phyloP scores from a whole-genome alignment of 768 basidiomycete genomes.

The Boletales sp. region DNA sequence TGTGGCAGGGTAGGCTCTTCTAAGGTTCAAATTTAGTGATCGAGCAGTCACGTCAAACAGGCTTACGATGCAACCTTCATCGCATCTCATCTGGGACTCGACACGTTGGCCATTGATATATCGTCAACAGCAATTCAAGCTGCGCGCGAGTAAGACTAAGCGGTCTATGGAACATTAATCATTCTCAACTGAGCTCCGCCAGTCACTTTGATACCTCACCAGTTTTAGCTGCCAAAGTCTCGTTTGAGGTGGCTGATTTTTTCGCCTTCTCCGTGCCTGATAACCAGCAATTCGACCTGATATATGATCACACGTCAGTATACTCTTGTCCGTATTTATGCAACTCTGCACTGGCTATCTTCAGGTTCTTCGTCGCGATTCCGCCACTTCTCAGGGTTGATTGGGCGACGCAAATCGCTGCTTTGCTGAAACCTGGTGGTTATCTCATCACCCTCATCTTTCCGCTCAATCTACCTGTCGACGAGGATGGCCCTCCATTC shows the following conservation, averaged over 20 bases:
- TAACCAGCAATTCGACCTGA: constrained; percentile 12
- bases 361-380: constrained; percentile 62
- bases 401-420: constrained; percentile 58
- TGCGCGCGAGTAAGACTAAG: constrained; percentile 18
- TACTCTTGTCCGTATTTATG: neutral
- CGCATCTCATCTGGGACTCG: constrained; percentile 15
- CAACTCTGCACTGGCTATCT: neutral
- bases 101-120: constrained; percentile 16
- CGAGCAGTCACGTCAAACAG: constrained; percentile 5
- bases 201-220: constrained; percentile 2
- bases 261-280: constrained; percentile 15
- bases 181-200: neutral
- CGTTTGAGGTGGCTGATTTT: constrained; percentile 20
- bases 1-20: constrained; percentile 45
- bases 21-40: neutral
- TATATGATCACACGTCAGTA: constrained; percentile 16
- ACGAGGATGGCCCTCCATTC: constrained; percentile 60
- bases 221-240: constrained; percentile 1
- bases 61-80: constrained; percentile 19
- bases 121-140: constrained; percentile 13
- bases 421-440: constrained; percentile 58
- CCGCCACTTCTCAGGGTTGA: constrained; percentile 47
- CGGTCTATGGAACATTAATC: neutral
- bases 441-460: constrained; percentile 58
- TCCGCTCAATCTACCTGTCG: constrained; percentile 46